Base-by-base conservation (phyloP, 139 green algal genomes). In the Desmodesmus armatus region DNA sequence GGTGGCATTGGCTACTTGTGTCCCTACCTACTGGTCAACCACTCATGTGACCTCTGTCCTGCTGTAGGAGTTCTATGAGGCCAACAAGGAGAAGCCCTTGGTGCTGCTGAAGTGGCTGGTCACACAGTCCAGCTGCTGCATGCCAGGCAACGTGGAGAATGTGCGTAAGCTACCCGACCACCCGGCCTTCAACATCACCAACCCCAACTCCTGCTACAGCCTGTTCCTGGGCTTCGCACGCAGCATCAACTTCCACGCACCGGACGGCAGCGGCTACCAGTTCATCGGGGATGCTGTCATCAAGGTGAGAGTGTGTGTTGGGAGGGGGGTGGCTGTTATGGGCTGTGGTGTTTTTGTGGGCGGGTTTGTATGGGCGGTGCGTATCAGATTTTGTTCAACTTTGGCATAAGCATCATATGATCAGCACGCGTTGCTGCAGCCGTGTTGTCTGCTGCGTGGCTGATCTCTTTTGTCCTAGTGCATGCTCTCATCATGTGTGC, bases 91-190 rank as follows among this genome's bases (percentile, higher is more conserved):
- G 31, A 96, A 99, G 82, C 80, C 88, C 13, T 90, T 99, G 53
- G 96, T 99, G 51, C 73, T 98, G 72, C 92, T 98, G 76, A 99
- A 99, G 91, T 99, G 96, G 96, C 83, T 98, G 53, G 87, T 84
- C 0, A 78, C 98, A 47, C 93, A 97, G 91, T 90, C 96, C 35
- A 88, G 79, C 74, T 92, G 83, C 82, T 94, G 96, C 55, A 74
- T 92, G 43, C 85, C 90, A 0, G 94, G 96, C 89, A 99, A 99
- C 84, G 39, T 98, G 31, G 62, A 33, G 3, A 81, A 91, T 11
- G 94, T 98, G 51, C 83, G 89, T 77, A 60, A 58, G 37, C 92
- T 99, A 51, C 80, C 96, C 82, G 75, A 94, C 5, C 93, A 94
- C 5, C 93, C 95, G 1, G 92, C 95, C 19, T 98, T 99, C 87